phyloP scores from a whole-genome alignment of 2,329 filamentous ascomycete genomes.

The Pestalotiopsis fici region DNA sequence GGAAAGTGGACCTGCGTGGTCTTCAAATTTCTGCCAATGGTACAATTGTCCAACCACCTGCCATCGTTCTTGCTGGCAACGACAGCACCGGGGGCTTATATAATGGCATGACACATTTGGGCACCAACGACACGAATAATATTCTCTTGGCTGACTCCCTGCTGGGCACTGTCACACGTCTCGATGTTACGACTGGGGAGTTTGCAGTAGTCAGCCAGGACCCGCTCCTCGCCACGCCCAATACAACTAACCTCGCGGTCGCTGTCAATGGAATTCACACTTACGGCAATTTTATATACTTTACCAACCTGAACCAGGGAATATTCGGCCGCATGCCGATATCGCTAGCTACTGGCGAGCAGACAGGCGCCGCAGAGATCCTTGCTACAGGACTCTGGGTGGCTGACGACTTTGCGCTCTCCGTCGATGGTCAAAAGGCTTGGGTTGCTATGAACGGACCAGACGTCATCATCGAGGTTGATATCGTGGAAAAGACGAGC shows the following conservation, averaged over 20 bases:
- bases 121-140: neutral
- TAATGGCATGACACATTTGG: neutral
- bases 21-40: neutral
- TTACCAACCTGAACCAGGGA: neutral
- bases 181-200: neutral
- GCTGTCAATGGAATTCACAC: neutral
- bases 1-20: neutral
- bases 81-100: neutral
- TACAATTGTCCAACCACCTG: neutral
- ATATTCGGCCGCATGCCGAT: neutral
- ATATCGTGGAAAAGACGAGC: neutral
- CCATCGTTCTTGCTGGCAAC: neutral
- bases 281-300: neutral
- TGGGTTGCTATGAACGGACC: neutral
- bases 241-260: neutral
- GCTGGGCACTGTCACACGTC: neutral
- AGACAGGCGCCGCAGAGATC: neutral
- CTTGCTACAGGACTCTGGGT: neutral
- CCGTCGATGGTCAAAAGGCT: neutral
- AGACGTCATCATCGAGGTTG: neutral
- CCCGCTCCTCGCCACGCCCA: neutral
- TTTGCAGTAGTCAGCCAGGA: neutral
- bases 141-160: neutral
- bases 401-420: neutral
- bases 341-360: neutral